Evolutionary conservation across 371 early-diverging fungal species (phyloP), one percentile per base, ranked within the genome.

Genomic region (Mortierella polycephala): DNA sequence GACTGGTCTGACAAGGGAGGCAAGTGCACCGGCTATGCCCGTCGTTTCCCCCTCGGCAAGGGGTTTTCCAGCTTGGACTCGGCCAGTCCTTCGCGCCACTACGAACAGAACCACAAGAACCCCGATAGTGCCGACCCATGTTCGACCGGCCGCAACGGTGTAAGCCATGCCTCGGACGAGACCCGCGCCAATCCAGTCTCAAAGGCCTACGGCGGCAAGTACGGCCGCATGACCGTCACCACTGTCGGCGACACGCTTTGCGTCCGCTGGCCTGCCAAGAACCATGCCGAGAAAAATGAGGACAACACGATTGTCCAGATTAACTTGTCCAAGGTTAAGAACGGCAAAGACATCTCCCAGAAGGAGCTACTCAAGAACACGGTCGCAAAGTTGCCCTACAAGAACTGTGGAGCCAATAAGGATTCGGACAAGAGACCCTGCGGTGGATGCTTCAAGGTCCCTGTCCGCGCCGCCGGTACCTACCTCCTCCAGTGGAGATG

Each of bases 251-350:
- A 71, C 11, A 60, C 52, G 6, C 55, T 76, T 16, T 76, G 77
- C 30, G 57, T 67, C 10, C 71, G 77, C 20, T 76, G 77, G 77
- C 77, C 77, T 12, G 77, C 77, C 67, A 76, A 76, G 68, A 76
- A 71, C 68, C 77, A 76, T 46, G 77, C 77, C 0, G 71, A 76
- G 55, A 37, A 57, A 2, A 76, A 76, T 37, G 77, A 76, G 62
- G 64, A 60, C 13, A 40, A 76, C 39, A 71, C 61, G 16, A 9
- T 53, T 10, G 77, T 76, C 0, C 64, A 60, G 64, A 71, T 76
- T 39, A 71, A 76, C 47, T 6, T 76, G 13, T 59, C 71, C 41
- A 67, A 67, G 58, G 37, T 16, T 21, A 21, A 46, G 5, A 52
- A 69, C 8, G 61, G 71, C 16, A 37, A 59, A 11, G 77, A 76